These are phyloP conservation scores for Monosporascus sp. DNA, from an alignment of 2,329 filamentous ascomycete species.

Conservation along the genomic window DNA sequence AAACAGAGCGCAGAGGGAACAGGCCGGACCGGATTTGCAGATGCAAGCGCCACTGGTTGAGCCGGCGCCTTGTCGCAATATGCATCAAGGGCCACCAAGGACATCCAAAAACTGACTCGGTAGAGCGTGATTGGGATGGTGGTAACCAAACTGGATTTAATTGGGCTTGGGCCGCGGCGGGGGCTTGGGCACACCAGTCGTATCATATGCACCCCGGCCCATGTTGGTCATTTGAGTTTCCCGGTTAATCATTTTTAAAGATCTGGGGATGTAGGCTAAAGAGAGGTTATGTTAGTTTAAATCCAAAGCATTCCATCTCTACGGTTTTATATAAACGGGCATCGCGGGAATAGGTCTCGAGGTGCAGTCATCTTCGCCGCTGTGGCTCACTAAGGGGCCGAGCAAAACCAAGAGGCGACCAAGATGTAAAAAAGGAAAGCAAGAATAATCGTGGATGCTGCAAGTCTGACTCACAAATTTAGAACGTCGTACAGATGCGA, in stretches of 20 bases:
- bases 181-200: constrained; percentile 29
- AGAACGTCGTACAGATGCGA: constrained; percentile 22
- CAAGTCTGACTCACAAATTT: constrained; percentile 29
- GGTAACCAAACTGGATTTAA: constrained; percentile 15
- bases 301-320: neutral
- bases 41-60: too few relatives aligned
- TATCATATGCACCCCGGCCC: constrained; percentile 31
- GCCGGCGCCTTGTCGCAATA: too few relatives aligned
- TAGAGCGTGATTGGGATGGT: too few relatives aligned
- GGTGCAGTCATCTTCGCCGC: constrained; percentile 9
- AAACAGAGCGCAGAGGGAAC: neutral
- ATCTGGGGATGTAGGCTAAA: constrained; percentile 1
- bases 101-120: too few relatives aligned
- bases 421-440: constrained; percentile 15
- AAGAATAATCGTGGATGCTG: constrained; percentile 12
- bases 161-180: constrained; percentile 27
- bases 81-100: too few relatives aligned
- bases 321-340: constrained; percentile 8
- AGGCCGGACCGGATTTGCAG: too few relatives aligned
- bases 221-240: constrained; percentile 27
- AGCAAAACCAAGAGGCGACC: constrained; percentile 4
- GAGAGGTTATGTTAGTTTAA: constrained; percentile 12
- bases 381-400: constrained; percentile 9
- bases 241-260: constrained; percentile 22
- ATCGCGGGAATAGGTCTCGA: neutral